These are phyloP conservation scores for Trichopus zeylanicus DNA, from an alignment of 116 monocot species.

Conservation along the genomic window DNA sequence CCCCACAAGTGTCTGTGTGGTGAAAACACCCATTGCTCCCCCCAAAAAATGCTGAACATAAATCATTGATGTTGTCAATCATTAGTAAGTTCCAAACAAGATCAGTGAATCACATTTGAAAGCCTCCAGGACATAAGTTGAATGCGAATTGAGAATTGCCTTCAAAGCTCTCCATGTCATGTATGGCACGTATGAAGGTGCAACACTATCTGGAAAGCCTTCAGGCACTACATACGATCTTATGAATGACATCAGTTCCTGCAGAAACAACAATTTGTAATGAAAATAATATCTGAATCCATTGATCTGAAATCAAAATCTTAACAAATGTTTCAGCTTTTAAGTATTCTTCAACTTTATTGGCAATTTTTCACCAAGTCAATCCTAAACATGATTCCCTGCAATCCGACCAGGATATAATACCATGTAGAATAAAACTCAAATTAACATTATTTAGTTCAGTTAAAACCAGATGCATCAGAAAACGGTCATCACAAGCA, in stretches of 20 bases:
- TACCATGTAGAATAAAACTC: too few relatives aligned
- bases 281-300: neutral
- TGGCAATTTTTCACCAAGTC: too few relatives aligned
- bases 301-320: neutral
- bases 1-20: conserved; percentile 70
- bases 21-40: conserved; percentile 97
- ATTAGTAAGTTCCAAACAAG: neutral
- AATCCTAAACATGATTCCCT: too few relatives aligned
- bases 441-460: too few relatives aligned
- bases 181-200: conserved; percentile 96
- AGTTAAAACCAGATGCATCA: too few relatives aligned
- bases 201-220: conserved; percentile 98
- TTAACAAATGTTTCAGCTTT: neutral
- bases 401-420: too few relatives aligned
- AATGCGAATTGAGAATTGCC: conserved; percentile 21
- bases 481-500: too few relatives aligned
- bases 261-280: conserved; percentile 8
- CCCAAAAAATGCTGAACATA: conserved; percentile 90
- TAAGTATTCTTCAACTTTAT: neutral
- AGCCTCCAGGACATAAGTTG: neutral
- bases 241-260: conserved; percentile 85
- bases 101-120: neutral
- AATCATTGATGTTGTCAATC: neutral
- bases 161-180: conserved; percentile 99
- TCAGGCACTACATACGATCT: conserved; percentile 95